Conservation (phyloP, 2,329 filamentous ascomycete genomes). For the Penicillium sp. region DNA sequence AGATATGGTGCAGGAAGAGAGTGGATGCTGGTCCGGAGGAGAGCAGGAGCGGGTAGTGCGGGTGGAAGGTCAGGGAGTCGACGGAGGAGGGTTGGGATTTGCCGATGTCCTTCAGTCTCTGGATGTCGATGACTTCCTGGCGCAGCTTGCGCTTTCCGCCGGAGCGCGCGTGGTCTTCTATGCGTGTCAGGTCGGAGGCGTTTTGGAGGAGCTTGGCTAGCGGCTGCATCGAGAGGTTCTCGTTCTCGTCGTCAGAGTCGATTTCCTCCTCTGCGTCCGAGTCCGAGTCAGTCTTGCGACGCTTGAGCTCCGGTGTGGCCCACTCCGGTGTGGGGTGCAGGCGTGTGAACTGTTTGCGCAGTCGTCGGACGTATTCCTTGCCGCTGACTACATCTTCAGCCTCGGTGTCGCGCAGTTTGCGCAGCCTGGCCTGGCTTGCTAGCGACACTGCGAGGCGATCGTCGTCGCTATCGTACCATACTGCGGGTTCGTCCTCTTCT, state of each 20-base stretch:
- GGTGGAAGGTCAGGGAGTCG: constrained; percentile 84
- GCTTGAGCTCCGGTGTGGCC: constrained; percentile 52
- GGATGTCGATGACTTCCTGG: constrained; percentile 86
- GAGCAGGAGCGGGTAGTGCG: constrained; percentile 79
- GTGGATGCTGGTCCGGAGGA: constrained; percentile 84
- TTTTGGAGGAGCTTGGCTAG: constrained; percentile 77
- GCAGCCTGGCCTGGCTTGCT: constrained; percentile 67
- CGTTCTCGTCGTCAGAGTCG: constrained; percentile 58
- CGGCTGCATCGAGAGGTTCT: constrained; percentile 67
- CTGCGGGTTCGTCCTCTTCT: constrained; percentile 32
- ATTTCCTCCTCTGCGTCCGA: constrained; percentile 45
- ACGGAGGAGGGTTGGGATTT: constrained; percentile 75
- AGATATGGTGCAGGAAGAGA: constrained; percentile 84
- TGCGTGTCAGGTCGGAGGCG: constrained; percentile 61
- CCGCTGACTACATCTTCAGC: constrained; percentile 83
- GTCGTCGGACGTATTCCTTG: constrained; percentile 74
- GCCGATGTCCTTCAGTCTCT: constrained; percentile 80
- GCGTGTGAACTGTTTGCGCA: constrained; percentile 72
- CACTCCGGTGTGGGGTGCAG: constrained; percentile 62
- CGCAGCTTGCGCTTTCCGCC: constrained; percentile 69
- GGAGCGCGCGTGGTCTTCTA: constrained; percentile 46
- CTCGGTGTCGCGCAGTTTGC: constrained; percentile 78
- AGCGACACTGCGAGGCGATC: constrained; percentile 82
- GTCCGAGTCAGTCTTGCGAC: constrained; percentile 36
- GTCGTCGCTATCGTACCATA: constrained; percentile 95